Conservation (phyloP, 2,329 filamentous ascomycete species). For the Colletotrichum chrysophilum region DNA sequence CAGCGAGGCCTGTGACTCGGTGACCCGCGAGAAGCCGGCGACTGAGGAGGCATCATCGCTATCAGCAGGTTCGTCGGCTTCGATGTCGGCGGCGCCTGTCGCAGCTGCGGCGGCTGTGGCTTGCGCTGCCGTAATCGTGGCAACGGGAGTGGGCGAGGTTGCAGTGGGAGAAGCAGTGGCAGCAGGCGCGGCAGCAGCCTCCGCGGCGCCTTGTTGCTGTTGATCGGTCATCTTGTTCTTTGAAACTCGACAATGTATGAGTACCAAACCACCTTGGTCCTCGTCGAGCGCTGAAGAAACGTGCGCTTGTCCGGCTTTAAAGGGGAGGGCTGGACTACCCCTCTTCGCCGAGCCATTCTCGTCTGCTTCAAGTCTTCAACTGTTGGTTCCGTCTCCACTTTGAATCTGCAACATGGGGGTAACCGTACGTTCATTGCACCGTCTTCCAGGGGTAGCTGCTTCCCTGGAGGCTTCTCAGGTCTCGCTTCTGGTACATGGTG, state of each 20-base stretch:
- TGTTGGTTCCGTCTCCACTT: background rate
- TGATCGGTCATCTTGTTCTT: background rate
- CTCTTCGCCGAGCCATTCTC: background rate
- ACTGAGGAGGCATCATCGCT: background rate
- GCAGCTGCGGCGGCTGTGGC: background rate
- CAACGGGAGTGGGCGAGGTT: too few relatives aligned
- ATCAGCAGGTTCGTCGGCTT: rapidly evolving
- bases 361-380: background rate
- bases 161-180: too few relatives aligned
- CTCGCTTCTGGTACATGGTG: too few relatives aligned
- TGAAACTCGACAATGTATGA: too few relatives aligned
- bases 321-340: background rate
- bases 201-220: too few relatives aligned
- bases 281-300: too few relatives aligned
- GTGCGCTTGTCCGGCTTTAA: too few relatives aligned
- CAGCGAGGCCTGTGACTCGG: background rate
- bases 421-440: too few relatives aligned
- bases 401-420: background rate
- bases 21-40: rapidly evolving
- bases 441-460: too few relatives aligned
- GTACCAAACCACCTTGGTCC: too few relatives aligned
- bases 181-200: too few relatives aligned
- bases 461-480: too few relatives aligned
- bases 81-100: rapidly evolving
- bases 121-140: background rate